These are phyloP conservation scores for Colletotrichum karsti DNA, from an alignment of 2,329 filamentous ascomycete species.

Conservation along the genomic window DNA sequence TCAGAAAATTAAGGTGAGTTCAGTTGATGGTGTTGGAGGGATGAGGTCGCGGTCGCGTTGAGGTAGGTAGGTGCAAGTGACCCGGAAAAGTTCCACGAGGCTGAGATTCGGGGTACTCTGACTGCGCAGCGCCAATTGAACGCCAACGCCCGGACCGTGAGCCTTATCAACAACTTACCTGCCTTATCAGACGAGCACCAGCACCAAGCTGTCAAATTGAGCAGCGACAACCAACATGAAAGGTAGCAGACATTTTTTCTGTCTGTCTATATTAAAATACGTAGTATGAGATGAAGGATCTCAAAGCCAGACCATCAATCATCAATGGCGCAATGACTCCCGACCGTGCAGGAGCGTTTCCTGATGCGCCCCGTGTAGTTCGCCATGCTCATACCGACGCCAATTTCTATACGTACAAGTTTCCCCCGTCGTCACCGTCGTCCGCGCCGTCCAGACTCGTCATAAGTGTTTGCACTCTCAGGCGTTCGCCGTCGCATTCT, in stretches of 20 bases:
- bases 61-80: constrained; percentile 14
- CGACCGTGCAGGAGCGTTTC: constrained; percentile 9
- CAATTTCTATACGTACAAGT: constrained; percentile 24
- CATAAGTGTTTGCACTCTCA: background rate
- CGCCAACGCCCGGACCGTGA: constrained; percentile 12
- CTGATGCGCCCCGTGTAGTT: constrained; percentile 22
- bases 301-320: constrained; percentile 23
- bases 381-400: constrained; percentile 17
- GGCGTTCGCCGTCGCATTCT: background rate
- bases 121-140: too few species aligned
- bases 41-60: constrained; percentile 23
- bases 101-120: constrained; percentile 13
- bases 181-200: constrained; percentile 15
- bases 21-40: background rate
- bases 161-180: constrained; percentile 26
- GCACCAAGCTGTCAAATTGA: background rate
- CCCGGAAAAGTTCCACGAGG: constrained; percentile 30
- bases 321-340: constrained; percentile 18
- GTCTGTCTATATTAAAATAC: constrained; percentile 23
- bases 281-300: constrained; percentile 26
- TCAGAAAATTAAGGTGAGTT: background rate
- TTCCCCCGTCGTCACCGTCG: constrained; percentile 4
- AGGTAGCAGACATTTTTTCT: constrained; percentile 9
- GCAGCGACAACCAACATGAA: background rate
- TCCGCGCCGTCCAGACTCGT: background rate